Evolutionary conservation across 495 filamentous ascomycete genomes (phyloP), one percentile per base, ranked within the genome.

Genomic region (Pseudomonodictys pantanalensis): DNA sequence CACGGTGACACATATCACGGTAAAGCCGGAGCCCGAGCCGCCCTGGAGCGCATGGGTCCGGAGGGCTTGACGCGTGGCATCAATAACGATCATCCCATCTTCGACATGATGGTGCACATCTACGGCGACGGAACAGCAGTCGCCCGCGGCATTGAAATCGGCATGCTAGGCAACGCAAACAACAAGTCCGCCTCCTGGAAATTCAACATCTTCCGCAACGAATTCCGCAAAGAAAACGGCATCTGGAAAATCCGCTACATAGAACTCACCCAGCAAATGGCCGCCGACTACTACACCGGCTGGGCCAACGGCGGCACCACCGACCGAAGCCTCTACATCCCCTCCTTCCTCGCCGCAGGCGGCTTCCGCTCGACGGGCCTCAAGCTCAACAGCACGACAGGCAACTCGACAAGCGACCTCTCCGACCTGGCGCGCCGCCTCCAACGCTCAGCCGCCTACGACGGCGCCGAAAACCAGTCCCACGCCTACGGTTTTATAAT

Each of bases 231-330:
- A 41, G 60, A 58, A 20, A 18, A 57, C 11, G 60, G 60, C 0
- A 6, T 51, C 2, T 63, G 60, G 60, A 63, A 58, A 25, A 7
- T 57, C 6, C 38, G 24, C 2, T 4, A 23, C 23, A 25, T 63
- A 1, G 52, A 63, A 5, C 7, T 57, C 26, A 52, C 53, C 2
- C 53, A 45, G 11, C 28, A 52, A 0, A 39, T 63, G 4, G 53
- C 52, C 12, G 60, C 60, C 18, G 52, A 63, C 44, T 63, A 63
- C 42, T 47, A 63, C n/a, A 26, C 52, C 15, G 60, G 60, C 17
- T 63, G 60, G 60, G 60, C 52, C 1, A 10, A 42, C 20, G 60
- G 60, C 6, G 46, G 52, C 23, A 24, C 41, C 0, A 33, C 6
- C 2, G 1, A n/a, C 3, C 38, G 12, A 3, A 52, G 33, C 23